Conservation (phyloP, 1,284 basidiomycete genomes). For the Ceratobasidium sp. region DNA sequence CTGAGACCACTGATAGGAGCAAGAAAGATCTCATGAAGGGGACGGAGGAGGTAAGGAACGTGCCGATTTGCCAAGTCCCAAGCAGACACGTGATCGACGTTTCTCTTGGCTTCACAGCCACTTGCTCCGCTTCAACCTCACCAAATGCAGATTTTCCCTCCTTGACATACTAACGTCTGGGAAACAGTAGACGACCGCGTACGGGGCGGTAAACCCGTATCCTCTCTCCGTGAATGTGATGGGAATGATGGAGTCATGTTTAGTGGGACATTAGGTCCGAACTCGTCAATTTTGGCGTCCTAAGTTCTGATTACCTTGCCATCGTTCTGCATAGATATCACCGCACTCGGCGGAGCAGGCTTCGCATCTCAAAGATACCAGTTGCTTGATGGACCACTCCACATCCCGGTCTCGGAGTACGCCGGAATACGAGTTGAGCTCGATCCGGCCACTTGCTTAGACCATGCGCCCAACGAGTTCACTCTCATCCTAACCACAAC, state of each 20-base stretch:
- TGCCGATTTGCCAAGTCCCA: neutral
- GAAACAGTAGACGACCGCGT: conserved; percentile 34
- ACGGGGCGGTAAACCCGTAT: conserved; percentile 24
- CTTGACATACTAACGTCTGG: conserved; percentile 14
- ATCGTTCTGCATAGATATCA: conserved; percentile 2
- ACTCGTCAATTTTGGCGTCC: neutral
- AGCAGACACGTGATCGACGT: neutral
- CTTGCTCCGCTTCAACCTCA: neutral
- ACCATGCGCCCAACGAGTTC: conserved; percentile 11
- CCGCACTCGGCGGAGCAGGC: conserved; percentile 17
- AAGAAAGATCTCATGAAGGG: conserved; percentile 10
- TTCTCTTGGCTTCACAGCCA: neutral
- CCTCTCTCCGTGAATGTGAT: neutral
- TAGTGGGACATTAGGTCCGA: conserved; percentile 26
- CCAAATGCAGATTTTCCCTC: conserved; percentile 15
- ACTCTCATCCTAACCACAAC: conserved; percentile 6
- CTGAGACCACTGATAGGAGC: conserved; percentile 19
- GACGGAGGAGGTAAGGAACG: neutral
- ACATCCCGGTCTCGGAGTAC: conserved; percentile 16
- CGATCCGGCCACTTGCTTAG: neutral
- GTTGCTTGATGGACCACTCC: neutral
- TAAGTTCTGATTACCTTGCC: neutral
- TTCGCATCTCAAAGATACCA: conserved; percentile 28
- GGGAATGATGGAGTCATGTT: conserved; percentile 15
- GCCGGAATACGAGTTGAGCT: conserved; percentile 13